These are phyloP conservation scores for Spatholobus suberectus DNA, from an alignment of 306 rosid genomes.

Conservation along the genomic window DNA sequence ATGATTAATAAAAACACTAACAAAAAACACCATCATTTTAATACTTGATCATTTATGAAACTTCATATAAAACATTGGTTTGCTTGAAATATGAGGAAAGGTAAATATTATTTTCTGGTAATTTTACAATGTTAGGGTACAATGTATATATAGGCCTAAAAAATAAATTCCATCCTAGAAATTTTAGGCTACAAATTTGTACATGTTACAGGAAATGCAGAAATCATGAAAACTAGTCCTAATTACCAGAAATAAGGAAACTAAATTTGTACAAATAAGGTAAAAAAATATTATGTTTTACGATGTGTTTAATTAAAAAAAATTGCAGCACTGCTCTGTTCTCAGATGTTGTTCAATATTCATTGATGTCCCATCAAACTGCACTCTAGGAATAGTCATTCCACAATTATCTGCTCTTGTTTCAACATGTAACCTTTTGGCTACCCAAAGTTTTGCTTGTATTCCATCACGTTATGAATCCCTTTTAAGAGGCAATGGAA, in stretches of 20 bases:
- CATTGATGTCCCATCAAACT: slow-evolving; percentile 15
- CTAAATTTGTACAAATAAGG: not conserved
- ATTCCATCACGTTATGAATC: not conserved
- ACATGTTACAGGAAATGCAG: not conserved
- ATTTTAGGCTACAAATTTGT: too few species aligned
- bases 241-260: not conserved
- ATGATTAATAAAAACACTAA: not conserved
- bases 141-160: not conserved
- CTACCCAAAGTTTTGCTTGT: not conserved
- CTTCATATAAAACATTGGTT: not conserved
- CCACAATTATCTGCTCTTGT: not conserved
- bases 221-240: too few species aligned
- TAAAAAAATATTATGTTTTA: not conserved
- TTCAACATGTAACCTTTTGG: not conserved
- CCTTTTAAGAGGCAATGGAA: not conserved
- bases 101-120: not conserved
- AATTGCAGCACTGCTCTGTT: not conserved
- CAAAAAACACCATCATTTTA: not conserved
- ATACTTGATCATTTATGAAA: not conserved
- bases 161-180: too few species aligned
- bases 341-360: not conserved
- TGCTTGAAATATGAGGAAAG: not conserved
- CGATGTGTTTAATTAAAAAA: not conserved
- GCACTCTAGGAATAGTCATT: not conserved
- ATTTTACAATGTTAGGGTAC: not conserved